Base-by-base conservation (phyloP, 1,284 basidiomycete genomes). In the Earliella scabrosa region DNA sequence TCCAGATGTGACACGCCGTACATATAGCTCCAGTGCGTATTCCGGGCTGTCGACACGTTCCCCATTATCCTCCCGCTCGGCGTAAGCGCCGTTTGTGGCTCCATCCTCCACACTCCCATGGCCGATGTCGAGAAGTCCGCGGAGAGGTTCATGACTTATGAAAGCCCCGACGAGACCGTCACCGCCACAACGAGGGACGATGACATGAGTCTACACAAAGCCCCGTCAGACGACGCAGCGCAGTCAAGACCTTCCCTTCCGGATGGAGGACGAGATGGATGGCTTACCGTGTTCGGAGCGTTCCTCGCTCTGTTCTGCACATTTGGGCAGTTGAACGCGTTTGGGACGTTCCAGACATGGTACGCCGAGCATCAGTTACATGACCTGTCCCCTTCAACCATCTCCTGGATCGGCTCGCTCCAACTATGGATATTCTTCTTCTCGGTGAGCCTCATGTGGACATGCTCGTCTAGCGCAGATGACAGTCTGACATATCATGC, bases 391-490 rank as follows among this genome's bases (percentile, higher is more conserved):
- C 52, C 63, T 7, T 77, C 76, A 16, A 69, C 59, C n/a, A 79
- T 78, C 52, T 73, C 77, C 2, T 75, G 76, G 71, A 79, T 79
- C 49, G 76, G 76, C 10, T 74, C 77, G 13, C 40, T 79, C 20
- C 75, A 79, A 50, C 55, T 79, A 2, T 66, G 58, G 55, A 46
- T 60, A 6, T 78, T 72, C 64, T 68, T 68, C 49, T 66, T 66
- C 45, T 62, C 75, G 68, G 59, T 77, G 63, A 55, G 69, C 58
- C 4, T 49, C 58, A 10, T 49, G 52, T 6, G 16, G 18, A 16
- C 16, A 41, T 13, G 14, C n/a, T n/a, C n/a, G 2, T 31, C 10
- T 14, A 27, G 26, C 7, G 14, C 35, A 16, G 21, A 27, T 31
- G 39, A 13, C 20, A 8, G 11, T 32, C 16, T 40, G 16, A 23